These are phyloP conservation scores for Xylaria nigripes DNA, from an alignment of 495 filamentous ascomycete species.

Conservation along the genomic window DNA sequence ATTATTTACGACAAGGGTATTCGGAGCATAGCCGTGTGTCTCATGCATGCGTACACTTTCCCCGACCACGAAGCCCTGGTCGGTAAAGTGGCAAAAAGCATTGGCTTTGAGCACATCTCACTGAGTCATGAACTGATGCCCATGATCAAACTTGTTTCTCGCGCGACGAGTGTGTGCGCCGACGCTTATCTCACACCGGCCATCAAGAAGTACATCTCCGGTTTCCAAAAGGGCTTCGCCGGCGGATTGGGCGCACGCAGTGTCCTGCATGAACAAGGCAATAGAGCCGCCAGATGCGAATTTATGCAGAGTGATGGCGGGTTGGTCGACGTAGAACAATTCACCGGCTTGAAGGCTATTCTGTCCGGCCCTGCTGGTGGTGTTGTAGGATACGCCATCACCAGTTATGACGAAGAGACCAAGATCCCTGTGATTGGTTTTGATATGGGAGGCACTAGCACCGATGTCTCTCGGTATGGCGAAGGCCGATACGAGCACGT, in stretches of 20 bases:
- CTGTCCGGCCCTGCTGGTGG: slow-evolving; percentile 75
- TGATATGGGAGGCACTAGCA: slow-evolving; percentile 92
- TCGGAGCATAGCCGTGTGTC: slow-evolving; percentile 63
- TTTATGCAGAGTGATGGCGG: slow-evolving; percentile 87
- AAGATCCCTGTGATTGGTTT: slow-evolving; percentile 92
- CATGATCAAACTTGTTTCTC: slow-evolving; percentile 84
- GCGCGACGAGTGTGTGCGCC: slow-evolving; percentile 86
- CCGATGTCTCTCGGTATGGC: slow-evolving; percentile 89
- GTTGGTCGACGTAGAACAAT: slow-evolving; percentile 65
- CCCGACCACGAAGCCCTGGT: slow-evolving; percentile 65
- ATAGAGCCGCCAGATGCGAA: slow-evolving; percentile 58
- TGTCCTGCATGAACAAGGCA: slow-evolving; percentile 49
- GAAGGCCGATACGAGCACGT: slow-evolving; percentile 89
- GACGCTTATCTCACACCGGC: slow-evolving; percentile 95
- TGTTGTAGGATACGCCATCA: slow-evolving; percentile 89
- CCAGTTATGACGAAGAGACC: slow-evolving; percentile 78
- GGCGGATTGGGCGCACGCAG: slow-evolving; percentile 62
- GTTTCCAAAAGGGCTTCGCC: slow-evolving; percentile 70
- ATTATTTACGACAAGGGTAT: slow-evolving; percentile 54
- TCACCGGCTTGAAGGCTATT: slow-evolving; percentile 69
- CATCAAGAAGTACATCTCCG: slow-evolving; percentile 90
- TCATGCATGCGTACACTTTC: slow-evolving; percentile 79
- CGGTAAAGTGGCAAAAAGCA: slow-evolving; percentile 56
- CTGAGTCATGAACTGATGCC: slow-evolving; percentile 76
- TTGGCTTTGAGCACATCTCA: slow-evolving; percentile 70